A percentile compares a stretch with the other conserved stretches of the same genome.
Evolutionary conservation across 202 grass and related monocot genomes (phyloP).

Genomic region (Schoenoplectus triqueter): DNA sequence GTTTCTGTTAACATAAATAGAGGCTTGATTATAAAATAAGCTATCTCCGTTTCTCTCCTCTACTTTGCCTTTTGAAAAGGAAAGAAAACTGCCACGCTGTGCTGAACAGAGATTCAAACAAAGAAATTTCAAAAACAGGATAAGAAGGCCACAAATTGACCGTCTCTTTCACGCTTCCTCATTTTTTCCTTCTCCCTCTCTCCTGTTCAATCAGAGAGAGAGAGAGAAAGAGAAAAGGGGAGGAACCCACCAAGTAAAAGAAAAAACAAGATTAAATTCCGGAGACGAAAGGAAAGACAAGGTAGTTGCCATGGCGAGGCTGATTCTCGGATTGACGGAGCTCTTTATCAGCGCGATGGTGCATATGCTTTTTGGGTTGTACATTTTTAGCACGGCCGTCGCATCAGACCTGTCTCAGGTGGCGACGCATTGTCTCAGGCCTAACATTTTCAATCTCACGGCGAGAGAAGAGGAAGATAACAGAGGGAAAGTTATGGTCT

Average conservation of each 20-base stretch:
- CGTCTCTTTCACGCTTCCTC: neutral
- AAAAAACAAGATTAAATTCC: neutral
- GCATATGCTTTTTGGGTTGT: slow-evolving; percentile 85
- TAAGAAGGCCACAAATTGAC: slow-evolving; percentile 3
- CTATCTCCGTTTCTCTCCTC: neutral
- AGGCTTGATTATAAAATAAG: neutral
- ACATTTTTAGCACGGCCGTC: slow-evolving; percentile 88
- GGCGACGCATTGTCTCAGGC: slow-evolving; percentile 46
- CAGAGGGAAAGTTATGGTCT: slow-evolving; percentile 47
- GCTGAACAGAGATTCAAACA: neutral
- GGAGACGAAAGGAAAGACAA: slow-evolving; percentile 5
- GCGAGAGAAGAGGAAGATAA: slow-evolving; percentile 44
- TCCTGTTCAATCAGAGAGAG: slow-evolving; percentile 12
- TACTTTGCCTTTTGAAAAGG: slow-evolving; percentile 24
- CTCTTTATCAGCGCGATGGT: slow-evolving; percentile 77
- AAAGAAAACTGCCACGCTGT: slow-evolving; percentile 37
- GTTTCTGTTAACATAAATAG: slow-evolving; percentile 37
- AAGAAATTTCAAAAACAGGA: slow-evolving; percentile 22
- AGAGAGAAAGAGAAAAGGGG: neutral
- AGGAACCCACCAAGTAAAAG: slow-evolving; percentile 30
- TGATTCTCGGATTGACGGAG: slow-evolving; percentile 74
- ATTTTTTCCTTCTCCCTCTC: slow-evolving; percentile 15
- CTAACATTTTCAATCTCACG: slow-evolving; percentile 54
- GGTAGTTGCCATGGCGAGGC: slow-evolving; percentile 53
- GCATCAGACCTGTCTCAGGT: slow-evolving; percentile 87